phyloP scores from a whole-genome alignment of 108 stramenopile species.

The Pseudonitzschia multiseries region DNA sequence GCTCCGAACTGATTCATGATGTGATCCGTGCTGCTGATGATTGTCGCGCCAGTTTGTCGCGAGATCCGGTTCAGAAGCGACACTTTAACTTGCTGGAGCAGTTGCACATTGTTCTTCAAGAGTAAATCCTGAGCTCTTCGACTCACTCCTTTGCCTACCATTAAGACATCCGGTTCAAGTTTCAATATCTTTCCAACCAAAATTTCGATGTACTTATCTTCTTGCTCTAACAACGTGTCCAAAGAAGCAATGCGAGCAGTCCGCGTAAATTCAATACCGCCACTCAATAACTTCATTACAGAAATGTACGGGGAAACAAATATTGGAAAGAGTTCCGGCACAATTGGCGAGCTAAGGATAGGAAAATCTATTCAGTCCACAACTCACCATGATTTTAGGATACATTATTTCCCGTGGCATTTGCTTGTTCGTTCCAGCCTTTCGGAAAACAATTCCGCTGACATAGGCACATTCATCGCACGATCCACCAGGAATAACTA shows the following conservation, averaged over 20 bases:
- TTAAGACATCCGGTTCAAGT: constrained; percentile 84
- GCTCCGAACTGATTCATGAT: constrained; percentile 83
- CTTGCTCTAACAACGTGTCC: constrained; percentile 91
- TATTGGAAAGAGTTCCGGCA: neutral
- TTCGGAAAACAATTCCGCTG: constrained; percentile 89
- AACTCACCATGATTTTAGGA: constrained; percentile 80
- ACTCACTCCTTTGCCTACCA: constrained; percentile 83
- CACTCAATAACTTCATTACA: constrained; percentile 54
- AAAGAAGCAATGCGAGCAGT: constrained; percentile 85
- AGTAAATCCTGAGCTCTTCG: constrained; percentile 91
- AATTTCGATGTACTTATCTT: constrained; percentile 94
- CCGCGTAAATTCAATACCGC: constrained; percentile 93
- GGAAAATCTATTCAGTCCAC: neutral
- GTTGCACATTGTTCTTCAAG: constrained; percentile 70
- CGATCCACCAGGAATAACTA: constrained; percentile 83
- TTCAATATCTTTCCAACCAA: constrained; percentile 90
- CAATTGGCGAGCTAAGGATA: neutral
- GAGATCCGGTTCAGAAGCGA: constrained; percentile 82
- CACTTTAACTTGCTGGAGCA: constrained; percentile 91
- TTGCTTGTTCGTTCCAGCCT: constrained; percentile 86
- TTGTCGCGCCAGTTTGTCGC: constrained; percentile 89
- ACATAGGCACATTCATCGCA: constrained; percentile 82
- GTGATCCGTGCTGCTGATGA: constrained; percentile 88
- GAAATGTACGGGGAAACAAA: neutral
- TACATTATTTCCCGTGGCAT: constrained; percentile 75